phyloP scores from a whole-genome alignment of 805 yeast species.

The Ogataea naganishii region DNA sequence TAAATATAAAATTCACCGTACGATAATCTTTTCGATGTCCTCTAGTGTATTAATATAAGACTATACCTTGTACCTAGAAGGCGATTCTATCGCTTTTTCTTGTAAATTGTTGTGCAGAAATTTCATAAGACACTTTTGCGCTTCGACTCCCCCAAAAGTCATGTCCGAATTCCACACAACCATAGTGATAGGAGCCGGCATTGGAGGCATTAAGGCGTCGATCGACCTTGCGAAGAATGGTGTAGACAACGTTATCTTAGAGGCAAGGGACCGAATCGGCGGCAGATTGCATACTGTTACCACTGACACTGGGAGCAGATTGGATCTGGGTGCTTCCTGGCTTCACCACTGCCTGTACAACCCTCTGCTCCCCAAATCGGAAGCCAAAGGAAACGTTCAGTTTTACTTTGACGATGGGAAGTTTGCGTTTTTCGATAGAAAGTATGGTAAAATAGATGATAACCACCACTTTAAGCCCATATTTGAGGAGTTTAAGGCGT shows the following conservation, averaged over 20 bases:
- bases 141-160: no score
- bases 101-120: no score
- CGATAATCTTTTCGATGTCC: no score
- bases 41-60: no score
- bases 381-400: slow-evolving; percentile 16
- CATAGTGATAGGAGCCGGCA: slow-evolving; percentile 47
- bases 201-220: slow-evolving; percentile 44
- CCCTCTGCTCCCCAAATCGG: slow-evolving; percentile 44
- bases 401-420: slow-evolving; percentile 25
- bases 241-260: slow-evolving; percentile 34
- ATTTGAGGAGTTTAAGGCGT: slow-evolving; percentile 20
- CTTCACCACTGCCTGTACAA: slow-evolving; percentile 75
- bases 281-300: slow-evolving; percentile 51
- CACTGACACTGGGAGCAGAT: slow-evolving; percentile 19
- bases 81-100: no score
- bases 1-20: no score
- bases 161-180: no score
- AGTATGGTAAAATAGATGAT: slow-evolving; percentile 34
- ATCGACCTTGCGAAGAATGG: slow-evolving; percentile 26
- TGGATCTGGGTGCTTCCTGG: slow-evolving; percentile 89
- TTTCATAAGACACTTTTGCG: no score
- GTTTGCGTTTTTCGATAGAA: slow-evolving; percentile 9
- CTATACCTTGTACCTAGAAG: no score
- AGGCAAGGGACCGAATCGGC: slow-evolving; percentile 51
- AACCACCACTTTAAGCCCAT: slow-evolving; percentile 34